Conservation (phyloP, 2,329 filamentous ascomycete species). For the Ophiocordyceps camponoti-saundersi region DNA sequence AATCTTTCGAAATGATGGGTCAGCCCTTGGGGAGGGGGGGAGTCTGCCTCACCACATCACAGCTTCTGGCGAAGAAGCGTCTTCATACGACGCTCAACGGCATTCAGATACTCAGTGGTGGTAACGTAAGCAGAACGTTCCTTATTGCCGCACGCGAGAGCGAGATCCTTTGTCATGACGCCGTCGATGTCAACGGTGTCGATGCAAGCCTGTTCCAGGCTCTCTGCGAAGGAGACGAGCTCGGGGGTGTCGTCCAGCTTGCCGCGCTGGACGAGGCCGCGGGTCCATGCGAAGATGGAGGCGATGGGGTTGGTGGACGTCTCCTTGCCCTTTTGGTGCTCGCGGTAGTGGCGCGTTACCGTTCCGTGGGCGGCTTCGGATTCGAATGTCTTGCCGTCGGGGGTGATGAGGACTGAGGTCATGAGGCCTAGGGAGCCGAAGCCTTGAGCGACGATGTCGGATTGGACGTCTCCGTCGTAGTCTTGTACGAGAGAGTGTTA, state of each 20-base stretch:
- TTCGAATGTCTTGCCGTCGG: slow-evolving; percentile 92
- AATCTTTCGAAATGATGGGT: too few species aligned
- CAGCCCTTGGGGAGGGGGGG: too few species aligned
- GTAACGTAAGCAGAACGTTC: slow-evolving; percentile 76
- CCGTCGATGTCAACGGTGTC: slow-evolving; percentile 87
- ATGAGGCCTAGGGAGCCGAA: slow-evolving; percentile 97
- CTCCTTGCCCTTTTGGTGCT: slow-evolving; percentile 95
- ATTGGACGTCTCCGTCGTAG: slow-evolving; percentile 98
- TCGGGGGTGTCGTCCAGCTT: slow-evolving; percentile 88
- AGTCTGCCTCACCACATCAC: too few species aligned
- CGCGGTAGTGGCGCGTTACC: slow-evolving; percentile 94
- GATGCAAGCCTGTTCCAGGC: slow-evolving; percentile 80
- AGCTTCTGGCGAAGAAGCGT: slow-evolving; percentile 61
- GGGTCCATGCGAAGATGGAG: slow-evolving; percentile 98
- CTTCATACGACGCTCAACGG: slow-evolving; percentile 84
- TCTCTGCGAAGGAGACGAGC: slow-evolving; percentile 78
- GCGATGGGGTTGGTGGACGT: slow-evolving; percentile 98
- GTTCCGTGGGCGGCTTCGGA: slow-evolving; percentile 96
- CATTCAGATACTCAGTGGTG: slow-evolving; percentile 78
- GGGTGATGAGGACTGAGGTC: slow-evolving; percentile 94
- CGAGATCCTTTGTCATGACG: slow-evolving; percentile 98
- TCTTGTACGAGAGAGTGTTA: slow-evolving; percentile 32
- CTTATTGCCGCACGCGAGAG: slow-evolving; percentile 84
- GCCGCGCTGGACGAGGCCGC: slow-evolving; percentile 82
- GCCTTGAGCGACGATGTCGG: slow-evolving; percentile 93